Evolutionary conservation across 805 yeast species (phyloP), one percentile per base, ranked within the genome.

Genomic region (Isabelozyma rhagii): DNA sequence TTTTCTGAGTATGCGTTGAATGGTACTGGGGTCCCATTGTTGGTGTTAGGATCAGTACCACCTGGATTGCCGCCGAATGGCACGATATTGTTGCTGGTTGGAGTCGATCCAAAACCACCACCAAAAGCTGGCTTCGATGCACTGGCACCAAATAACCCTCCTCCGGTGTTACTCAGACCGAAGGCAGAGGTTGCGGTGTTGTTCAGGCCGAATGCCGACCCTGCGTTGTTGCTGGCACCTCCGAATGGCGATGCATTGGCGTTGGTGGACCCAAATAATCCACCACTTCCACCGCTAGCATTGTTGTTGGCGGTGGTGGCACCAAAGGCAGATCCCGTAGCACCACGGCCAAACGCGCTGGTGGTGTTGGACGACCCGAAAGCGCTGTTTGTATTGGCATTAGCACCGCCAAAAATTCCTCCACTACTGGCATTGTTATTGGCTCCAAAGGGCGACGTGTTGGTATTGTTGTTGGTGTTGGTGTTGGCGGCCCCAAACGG

Each of bases 21-120:
- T 1, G 96, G 93, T 8, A 77, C 68, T 0, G 85, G 80, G 4
- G 97, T 85, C 34, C 97, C 96, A 54, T 82, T 78, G 68, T 79
- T 73, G 29, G 63, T 68, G 47, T 62, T 58, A 14, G 71, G 53
- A 47, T 61, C 72, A 1, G 75, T 71, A 51, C 17, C 11, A 14
- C 45, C 45, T 66, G 47, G 25, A 39, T 43, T 15, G 8, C 51
- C 56, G 8, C 61, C 61, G 47, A 53, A 53, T 15, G 66, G 51
- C 5, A 52, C 27, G n/a, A 43, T 41, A 42, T 34, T 48, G 46
- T 45, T 47, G 11, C 36, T 28, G 17, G 47, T 45, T 38, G 43
- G 54, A 17, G 53, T 40, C 41, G 51, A 45, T 38, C 63, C 66
- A 50, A 60, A 60, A 2, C 56, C 53, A 21, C 60, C 60, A 11